Conservation (phyloP, 805 yeast species). For the Priceomyces haplophilus region DNA sequence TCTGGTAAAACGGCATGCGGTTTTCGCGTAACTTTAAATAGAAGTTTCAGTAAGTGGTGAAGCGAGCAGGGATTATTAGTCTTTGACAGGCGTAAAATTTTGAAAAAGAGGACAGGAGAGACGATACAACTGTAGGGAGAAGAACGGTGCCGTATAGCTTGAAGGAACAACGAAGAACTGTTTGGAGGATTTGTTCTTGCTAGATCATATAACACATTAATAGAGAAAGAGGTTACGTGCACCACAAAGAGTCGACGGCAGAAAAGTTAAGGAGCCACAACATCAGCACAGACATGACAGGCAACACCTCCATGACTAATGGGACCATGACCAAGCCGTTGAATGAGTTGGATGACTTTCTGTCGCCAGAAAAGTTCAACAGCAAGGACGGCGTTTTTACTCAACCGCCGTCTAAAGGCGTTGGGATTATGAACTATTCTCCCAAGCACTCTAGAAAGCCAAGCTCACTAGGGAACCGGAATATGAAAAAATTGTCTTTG, state of each 20-base stretch:
- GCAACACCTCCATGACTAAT: neutral
- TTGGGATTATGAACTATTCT: conserved; percentile 30
- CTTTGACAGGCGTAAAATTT: neutral
- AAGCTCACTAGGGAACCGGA: conserved; percentile 24
- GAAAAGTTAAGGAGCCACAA: neutral
- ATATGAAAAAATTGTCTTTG: conserved; percentile 38
- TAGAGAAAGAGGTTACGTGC: neutral
- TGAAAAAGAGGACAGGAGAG: neutral
- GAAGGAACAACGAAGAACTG: neutral
- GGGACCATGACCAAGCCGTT: neutral
- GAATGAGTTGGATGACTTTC: conserved; percentile 1
- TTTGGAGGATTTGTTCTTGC: neutral
- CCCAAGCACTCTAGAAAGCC: conserved; percentile 37
- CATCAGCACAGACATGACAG: neutral
- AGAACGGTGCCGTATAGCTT: too few species aligned
- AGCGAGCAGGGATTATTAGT: neutral
- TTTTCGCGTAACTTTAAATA: conserved; percentile 2
- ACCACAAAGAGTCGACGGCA: neutral
- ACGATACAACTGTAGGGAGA: too few species aligned
- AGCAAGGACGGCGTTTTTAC: neutral
- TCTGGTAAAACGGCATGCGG: conserved; percentile 4
- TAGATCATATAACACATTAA: neutral
- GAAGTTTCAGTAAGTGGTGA: neutral
- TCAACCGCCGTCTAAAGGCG: conserved; percentile 3
- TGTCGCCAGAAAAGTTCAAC: conserved; percentile 4